Percentiles rank a stretch among this genome's conserved stretches.
Evolutionary conservation across 768 basidiomycete genomes (phyloP).

Genomic region (Cyathus striatus): DNA sequence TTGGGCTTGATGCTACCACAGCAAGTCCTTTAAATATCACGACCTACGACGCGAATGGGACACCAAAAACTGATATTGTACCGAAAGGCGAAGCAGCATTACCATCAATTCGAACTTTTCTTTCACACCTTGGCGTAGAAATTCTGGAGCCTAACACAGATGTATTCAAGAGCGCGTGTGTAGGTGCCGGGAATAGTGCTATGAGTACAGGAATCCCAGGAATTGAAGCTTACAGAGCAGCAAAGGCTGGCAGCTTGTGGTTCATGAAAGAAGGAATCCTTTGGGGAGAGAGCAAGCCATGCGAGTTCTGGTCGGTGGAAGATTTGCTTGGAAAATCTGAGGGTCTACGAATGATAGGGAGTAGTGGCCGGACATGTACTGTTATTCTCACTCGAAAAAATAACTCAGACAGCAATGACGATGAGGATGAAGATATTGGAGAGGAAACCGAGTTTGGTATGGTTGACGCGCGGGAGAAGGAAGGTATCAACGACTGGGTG

Average conservation of each 20-base stretch:
- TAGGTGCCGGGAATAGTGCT: conserved; percentile 29
- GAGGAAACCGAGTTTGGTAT: conserved; percentile 67
- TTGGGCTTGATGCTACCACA: conserved; percentile 61
- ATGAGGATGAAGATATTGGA: conserved; percentile 32
- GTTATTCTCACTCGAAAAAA: conserved; percentile 45
- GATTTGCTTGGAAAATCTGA: conserved; percentile 48
- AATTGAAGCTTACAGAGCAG: conserved; percentile 65
- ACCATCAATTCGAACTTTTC: conserved; percentile 44
- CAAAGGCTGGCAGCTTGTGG: conserved; percentile 69
- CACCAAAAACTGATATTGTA: conserved; percentile 20
- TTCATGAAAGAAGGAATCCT: conserved; percentile 65
- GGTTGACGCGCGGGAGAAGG: conserved; percentile 67
- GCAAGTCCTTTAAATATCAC: conserved; percentile 41
- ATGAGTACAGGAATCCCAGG: conserved; percentile 48
- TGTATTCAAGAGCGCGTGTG: conserved; percentile 54
- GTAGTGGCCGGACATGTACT: conserved; percentile 64
- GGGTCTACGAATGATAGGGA: conserved; percentile 51
- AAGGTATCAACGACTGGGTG: conserved; percentile 65
- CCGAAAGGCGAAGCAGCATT: conserved; percentile 52
- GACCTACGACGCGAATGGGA: conserved; percentile 20
- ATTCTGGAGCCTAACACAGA: conserved; percentile 42
- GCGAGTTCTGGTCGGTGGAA: conserved; percentile 67
- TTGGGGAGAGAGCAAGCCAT: conserved; percentile 73
- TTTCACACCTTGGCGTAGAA: conserved; percentile 40
- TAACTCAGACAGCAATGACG: conserved; percentile 15